Evolutionary conservation across 495 filamentous ascomycete genomes (phyloP).

Genomic region (Apodospora peruviana): DNA sequence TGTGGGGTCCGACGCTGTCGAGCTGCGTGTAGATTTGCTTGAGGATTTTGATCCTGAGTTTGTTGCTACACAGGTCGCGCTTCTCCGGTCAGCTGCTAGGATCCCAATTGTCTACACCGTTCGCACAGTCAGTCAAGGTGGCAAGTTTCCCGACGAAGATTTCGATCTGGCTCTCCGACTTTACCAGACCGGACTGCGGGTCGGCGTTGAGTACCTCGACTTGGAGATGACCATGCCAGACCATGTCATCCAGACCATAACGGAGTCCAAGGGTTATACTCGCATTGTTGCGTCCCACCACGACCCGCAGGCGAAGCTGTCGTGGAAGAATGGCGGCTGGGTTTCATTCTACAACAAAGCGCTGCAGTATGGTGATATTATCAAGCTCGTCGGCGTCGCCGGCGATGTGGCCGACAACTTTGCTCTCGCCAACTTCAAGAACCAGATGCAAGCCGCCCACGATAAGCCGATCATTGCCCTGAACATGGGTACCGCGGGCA

Average conservation of each 20-base stretch:
- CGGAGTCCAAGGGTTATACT: slow-evolving; percentile 59
- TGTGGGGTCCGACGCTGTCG: slow-evolving; percentile 87
- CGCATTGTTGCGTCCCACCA: slow-evolving; percentile 95
- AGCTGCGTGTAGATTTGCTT: slow-evolving; percentile 88
- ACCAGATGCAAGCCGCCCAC: slow-evolving; percentile 63
- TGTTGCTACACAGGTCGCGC: slow-evolving; percentile 72
- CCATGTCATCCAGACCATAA: slow-evolving; percentile 59
- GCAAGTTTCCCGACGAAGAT: slow-evolving; percentile 76
- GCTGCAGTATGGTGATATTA: slow-evolving; percentile 78
- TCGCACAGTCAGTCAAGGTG: slow-evolving; percentile 79
- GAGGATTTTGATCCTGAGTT: slow-evolving; percentile 72
- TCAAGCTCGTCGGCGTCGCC: slow-evolving; percentile 90
- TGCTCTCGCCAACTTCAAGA: slow-evolving; percentile 75
- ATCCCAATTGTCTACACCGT: slow-evolving; percentile 92
- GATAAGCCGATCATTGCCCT: slow-evolving; percentile 82
- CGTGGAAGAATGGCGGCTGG: slow-evolving; percentile 88
- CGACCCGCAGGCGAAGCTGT: slow-evolving; percentile 71
- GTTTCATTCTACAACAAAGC: slow-evolving; percentile 80
- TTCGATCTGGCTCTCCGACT: slow-evolving; percentile 63
- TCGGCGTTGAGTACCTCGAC: slow-evolving; percentile 88
- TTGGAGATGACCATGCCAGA: slow-evolving; percentile 86
- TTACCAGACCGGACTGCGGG: slow-evolving; percentile 70
- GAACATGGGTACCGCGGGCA: slow-evolving; percentile 89
- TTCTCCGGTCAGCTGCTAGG: slow-evolving; percentile 67
- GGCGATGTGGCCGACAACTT: slow-evolving; percentile 77